Base-by-base conservation (phyloP, 371 early-diverging fungal genomes). In the Mortierella sp. region DNA sequence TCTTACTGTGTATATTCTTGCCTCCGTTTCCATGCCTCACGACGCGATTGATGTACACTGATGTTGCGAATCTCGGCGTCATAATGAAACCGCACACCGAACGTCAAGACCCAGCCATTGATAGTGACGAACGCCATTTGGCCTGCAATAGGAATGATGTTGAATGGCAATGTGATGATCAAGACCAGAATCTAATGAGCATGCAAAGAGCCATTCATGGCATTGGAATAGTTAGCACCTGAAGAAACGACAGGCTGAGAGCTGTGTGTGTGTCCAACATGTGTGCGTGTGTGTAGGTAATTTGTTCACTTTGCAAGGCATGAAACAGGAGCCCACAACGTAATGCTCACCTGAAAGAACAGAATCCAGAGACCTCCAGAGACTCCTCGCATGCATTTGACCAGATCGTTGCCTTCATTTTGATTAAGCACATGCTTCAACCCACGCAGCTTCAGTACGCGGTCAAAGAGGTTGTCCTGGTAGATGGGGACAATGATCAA, bases 391-490 rank as follows among this genome's bases (percentile, higher is more conserved):
- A 68, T 63, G 39, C 76, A 76, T 22, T 76, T 76, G 50, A 52
- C 64, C 50, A 76, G 40, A 43, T 68, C 76, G 46, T 63, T 69
- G 60, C 76, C 76, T 12, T 60, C 51, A 28, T 52, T 60, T 41
- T 51, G 67, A 2, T 77, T 62, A 59, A 87, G 81, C 78, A 87
- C 82, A 14, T 86, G 79, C 10, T 69, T 69, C 37, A 87, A 37
- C 0, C 87, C 87, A 31, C 83, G 64, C 8, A 83, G 73, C 25
- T 74, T 82, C 14, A 87, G 55, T 0, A 86, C 86, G 0, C 83
- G 82, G 57, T 87, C 87, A 73, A 87, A 87, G 28, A 87, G 62
- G 6, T 79, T 82, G 47, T 87, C 87, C 54, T 85, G 86, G 47
- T 81, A 85, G 34, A 86, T 77, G n/a, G 87, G 84, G 22, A 85